phyloP scores from a whole-genome alignment of 495 filamentous ascomycete genomes.

The Usnea hakonensis region DNA sequence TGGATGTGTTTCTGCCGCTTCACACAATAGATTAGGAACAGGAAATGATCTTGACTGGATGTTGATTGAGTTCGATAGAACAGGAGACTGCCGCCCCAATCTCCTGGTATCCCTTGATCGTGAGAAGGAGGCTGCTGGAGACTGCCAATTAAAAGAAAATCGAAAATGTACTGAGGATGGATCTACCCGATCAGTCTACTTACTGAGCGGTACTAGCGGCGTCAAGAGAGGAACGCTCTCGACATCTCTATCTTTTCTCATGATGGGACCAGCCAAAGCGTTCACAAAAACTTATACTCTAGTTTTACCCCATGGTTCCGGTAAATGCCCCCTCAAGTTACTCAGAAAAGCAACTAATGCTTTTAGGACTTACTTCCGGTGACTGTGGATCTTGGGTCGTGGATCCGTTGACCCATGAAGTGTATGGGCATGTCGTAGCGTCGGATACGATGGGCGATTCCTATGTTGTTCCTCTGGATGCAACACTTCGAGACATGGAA shows the following conservation, averaged over 20 bases:
- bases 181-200: not conserved
- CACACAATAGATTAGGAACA: not conserved
- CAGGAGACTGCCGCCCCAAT: not conserved
- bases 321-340: not conserved
- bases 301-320: not conserved
- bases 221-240: not conserved
- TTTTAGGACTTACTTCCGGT: constrained; percentile 8
- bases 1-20: not conserved
- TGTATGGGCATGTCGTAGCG: constrained; percentile 26
- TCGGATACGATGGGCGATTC: constrained; percentile 24
- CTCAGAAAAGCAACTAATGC: not conserved
- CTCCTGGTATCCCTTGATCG: not conserved
- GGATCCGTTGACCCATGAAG: constrained; percentile 17
- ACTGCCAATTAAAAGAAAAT: not conserved
- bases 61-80: not conserved
- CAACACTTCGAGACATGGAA: constrained; percentile 1
- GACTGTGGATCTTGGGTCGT: constrained; percentile 26
- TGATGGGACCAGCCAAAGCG: constrained; percentile 1
- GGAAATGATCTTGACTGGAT: constrained; percentile 4
- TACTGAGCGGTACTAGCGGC: constrained; percentile 1
- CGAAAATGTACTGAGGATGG: not conserved
- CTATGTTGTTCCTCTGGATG: constrained; percentile 23
- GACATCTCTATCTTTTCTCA: constrained; percentile 1
- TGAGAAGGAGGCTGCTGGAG: not conserved
- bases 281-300: not conserved